Conservation (phyloP, 441 rosid species). For the Gossypium trilobum region DNA sequence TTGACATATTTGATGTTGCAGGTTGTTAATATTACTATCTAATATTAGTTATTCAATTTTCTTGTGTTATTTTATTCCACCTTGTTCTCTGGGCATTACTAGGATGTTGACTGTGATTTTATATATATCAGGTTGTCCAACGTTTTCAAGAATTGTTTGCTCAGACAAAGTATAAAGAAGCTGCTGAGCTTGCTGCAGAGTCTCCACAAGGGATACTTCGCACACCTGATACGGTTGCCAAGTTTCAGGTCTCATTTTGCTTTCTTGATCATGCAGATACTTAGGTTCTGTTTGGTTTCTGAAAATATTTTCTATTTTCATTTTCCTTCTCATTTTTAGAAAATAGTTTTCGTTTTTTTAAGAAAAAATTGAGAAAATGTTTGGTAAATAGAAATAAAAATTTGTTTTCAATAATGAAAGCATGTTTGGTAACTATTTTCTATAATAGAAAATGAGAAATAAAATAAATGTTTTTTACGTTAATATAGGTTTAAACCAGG, state of each 20-base stretch:
- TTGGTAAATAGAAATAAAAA: too few relatives aligned
- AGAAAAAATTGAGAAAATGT: too few relatives aligned
- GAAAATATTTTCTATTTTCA: too few relatives aligned
- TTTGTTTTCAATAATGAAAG: too few relatives aligned
- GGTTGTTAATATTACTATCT: background rate
- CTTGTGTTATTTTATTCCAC: background rate
- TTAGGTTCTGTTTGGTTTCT: too few relatives aligned
- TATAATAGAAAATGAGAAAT: too few relatives aligned
- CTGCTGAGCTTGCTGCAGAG: constrained; percentile 99
- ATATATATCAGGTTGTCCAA: constrained; percentile 75
- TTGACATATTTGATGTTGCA: background rate
- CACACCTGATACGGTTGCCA: constrained; percentile 95
- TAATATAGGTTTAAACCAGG: too few relatives aligned
- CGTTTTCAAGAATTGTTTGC: constrained; percentile 96
- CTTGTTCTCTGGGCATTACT: background rate
- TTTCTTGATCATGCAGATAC: background rate
- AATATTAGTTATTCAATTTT: background rate
- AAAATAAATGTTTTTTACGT: too few relatives aligned
- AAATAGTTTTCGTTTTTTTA: too few relatives aligned
- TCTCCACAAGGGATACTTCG: constrained; percentile 98
- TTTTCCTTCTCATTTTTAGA: too few relatives aligned
- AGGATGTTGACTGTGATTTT: constrained; percentile 20
- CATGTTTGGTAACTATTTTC: too few relatives aligned
- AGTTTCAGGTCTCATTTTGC: constrained; percentile 68
- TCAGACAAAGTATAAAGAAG: constrained; percentile 97